Evolutionary conservation across 768 basidiomycete species (phyloP), one percentile per base, ranked within the genome.

Genomic region (Cantharellus cinnabarinus): DNA sequence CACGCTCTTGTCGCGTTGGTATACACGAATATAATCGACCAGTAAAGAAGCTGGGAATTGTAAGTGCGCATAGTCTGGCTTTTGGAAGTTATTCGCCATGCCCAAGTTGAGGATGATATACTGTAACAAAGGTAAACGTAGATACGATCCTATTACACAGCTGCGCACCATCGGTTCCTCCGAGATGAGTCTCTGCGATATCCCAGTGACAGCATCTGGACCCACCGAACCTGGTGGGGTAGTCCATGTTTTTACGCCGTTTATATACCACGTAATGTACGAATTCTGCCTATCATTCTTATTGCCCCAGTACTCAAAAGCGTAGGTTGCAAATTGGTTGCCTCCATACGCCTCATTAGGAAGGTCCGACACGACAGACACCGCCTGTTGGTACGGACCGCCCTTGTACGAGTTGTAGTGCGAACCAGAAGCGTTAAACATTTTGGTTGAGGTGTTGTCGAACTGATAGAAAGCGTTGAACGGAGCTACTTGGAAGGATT

Each of bases 141-240:
- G 52, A 2, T 2, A 42, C 5, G 14, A 38, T 5, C 15, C 39
- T 14, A 41, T 2, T 54, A 54, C 10, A 54, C 5, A 59, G 62
- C 57, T 56, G 72, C 79, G 62, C 64, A 89, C 88, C 90, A 97
- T 84, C 2, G 95, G 94, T 68, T 99, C 95, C 66, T 93, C 88
- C 3, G 89, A 75, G 59, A 80, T 80, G 14, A 91, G 66, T 41
- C 93, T 75, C 64, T 76, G 72, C 41, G 77, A 73, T 55, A 98
- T 74, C 58, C 81, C 62, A 0, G 78, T 72, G 3, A 64, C 66
- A 0, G 76, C 34, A 70, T 91, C 82, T 2, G 89, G 70, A 3
- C 79, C 84, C n/a, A 90, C 70, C 2, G 87, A 72, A 2, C 70
- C 74, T 1, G 85, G 70, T 5, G 77, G 79, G 52, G 85, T 69